Base-by-base conservation (phyloP, 2,329 filamentous ascomycete genomes). In the Neofusicoccum kwambonambiense region DNA sequence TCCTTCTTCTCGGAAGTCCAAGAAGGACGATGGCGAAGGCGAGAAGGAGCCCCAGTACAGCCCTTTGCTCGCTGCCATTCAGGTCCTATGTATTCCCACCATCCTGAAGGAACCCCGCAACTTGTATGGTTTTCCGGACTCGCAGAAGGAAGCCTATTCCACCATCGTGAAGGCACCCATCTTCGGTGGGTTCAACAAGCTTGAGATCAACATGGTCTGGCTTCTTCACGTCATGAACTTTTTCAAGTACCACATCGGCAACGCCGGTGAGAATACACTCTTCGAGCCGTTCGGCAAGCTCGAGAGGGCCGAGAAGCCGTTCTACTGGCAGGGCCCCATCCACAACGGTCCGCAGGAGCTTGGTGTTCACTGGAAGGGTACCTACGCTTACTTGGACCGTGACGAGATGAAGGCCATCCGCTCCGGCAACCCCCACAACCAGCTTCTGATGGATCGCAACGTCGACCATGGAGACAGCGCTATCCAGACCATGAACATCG, bases 191-290 rank as follows among this genome's bases (percentile, higher is more conserved):
- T 60, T 41, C 37, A 71, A 74, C 27, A 73, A 75, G 37, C 63
- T 71, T 3, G 67, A 76, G 1, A 68, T 85, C 58, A 81, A 85
- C 67, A 73, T 82, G 61, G 70, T 76, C 1, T 84, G 79, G 79
- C 60, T 81, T 2, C 70, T 84, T 4, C 79, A 84, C 67, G 74
- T 79, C 44, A 70, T 82, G 49, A 84, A 84, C 66, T 86, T 85
- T 76, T 86, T 85, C 75, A 80, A 80, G 51, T 79, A 80, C 56
- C 82, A 86, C 67, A 78, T 85, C 70, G 77, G 77, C 45, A 69
- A 69, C 7, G 52, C 72, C 8, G 73, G 73, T 3, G 76, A 79
- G n/a, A 69, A 71, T 22, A 75, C 79, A 0, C 71, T 84, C 3
- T 74, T 70, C 52, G 62, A 72, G 8, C 71, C 72, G 2, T 80